Percentiles rank a stretch among this genome's conserved stretches.
Evolutionary conservation across 345 rosid species (phyloP).

Genomic region (Citrus reticulata): DNA sequence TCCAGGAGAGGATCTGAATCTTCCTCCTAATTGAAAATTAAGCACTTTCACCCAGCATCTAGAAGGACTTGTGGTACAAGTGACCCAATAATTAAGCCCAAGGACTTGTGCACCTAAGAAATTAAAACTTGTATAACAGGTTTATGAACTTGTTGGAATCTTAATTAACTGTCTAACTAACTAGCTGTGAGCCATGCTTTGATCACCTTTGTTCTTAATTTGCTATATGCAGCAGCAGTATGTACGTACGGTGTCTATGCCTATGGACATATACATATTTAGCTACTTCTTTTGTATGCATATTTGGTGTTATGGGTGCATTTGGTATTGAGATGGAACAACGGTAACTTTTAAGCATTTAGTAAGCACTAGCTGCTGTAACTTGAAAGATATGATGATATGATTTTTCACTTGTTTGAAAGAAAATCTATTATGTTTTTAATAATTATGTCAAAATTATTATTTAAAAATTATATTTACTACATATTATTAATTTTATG

Average conservation of each 20-base stretch:
- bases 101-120: not conserved
- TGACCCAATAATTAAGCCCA: not conserved
- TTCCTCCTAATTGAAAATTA: not conserved
- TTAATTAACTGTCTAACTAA: not conserved
- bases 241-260: not conserved
- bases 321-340: too few relatives aligned
- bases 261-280: not conserved
- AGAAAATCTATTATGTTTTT: too few relatives aligned
- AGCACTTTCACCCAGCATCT: not conserved
- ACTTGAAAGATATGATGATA: too few relatives aligned
- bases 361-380: too few relatives aligned
- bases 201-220: not conserved
- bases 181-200: not conserved
- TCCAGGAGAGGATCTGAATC: conserved; percentile 40
- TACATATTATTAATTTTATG: too few relatives aligned
- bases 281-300: not conserved
- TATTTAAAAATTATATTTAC: too few relatives aligned
- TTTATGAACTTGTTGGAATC: not conserved
- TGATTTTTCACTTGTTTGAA: too few relatives aligned
- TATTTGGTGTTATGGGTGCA: too few relatives aligned
- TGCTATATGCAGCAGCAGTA: not conserved
- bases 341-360: too few relatives aligned
- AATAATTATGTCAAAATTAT: too few relatives aligned
- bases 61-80: not conserved
- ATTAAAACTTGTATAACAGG: not conserved